These are phyloP conservation scores for Neobulgaria alba DNA, from an alignment of 2,329 filamentous ascomycete genomes.

Conservation along the genomic window DNA sequence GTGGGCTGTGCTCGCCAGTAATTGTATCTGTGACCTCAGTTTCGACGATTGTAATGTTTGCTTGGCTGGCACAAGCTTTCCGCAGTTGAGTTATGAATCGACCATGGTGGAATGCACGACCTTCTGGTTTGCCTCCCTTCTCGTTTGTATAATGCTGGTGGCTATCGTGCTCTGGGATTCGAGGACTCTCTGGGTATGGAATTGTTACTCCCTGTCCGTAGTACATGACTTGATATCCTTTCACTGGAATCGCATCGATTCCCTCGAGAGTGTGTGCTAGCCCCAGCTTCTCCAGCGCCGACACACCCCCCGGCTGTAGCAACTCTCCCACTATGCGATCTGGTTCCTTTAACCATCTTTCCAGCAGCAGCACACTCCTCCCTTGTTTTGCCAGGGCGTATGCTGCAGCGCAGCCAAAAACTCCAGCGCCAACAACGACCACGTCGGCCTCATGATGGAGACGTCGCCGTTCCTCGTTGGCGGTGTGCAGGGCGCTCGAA, in stretches of 20 bases:
- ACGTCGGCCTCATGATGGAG: slow-evolving; percentile 65
- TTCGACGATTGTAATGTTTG: slow-evolving; percentile 86
- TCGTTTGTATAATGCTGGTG: slow-evolving; percentile 24
- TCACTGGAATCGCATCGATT: slow-evolving; percentile 76
- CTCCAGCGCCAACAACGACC: slow-evolving; percentile 83
- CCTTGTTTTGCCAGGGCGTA: slow-evolving; percentile 81
- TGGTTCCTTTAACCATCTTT: slow-evolving; percentile 83
- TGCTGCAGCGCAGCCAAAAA: slow-evolving; percentile 82
- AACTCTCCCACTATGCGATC: slow-evolving; percentile 95
- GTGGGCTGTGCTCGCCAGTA: slow-evolving; percentile 55
- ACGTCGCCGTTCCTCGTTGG: slow-evolving; percentile 37
- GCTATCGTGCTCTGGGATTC: slow-evolving; percentile 27
- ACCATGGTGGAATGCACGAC: slow-evolving; percentile 86
- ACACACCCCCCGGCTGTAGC: slow-evolving; percentile 83
- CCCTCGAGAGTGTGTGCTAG: slow-evolving; percentile 73
- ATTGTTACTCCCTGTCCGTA: slow-evolving; percentile 65
- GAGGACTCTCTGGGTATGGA: slow-evolving; percentile 60
- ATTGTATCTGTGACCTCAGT: slow-evolving; percentile 75
- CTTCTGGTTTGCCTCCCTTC: slow-evolving; percentile 47
- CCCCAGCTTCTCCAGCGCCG: slow-evolving; percentile 72
- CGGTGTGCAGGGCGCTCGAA: slow-evolving; percentile 3
- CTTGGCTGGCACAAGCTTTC: slow-evolving; percentile 60
- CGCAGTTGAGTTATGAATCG: slow-evolving; percentile 81
- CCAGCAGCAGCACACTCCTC: slow-evolving; percentile 81
- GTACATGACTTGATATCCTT: slow-evolving; percentile 85